These are phyloP conservation scores for Actinomucor elegans DNA, from an alignment of 371 early-diverging fungal species.

Conservation along the genomic window DNA sequence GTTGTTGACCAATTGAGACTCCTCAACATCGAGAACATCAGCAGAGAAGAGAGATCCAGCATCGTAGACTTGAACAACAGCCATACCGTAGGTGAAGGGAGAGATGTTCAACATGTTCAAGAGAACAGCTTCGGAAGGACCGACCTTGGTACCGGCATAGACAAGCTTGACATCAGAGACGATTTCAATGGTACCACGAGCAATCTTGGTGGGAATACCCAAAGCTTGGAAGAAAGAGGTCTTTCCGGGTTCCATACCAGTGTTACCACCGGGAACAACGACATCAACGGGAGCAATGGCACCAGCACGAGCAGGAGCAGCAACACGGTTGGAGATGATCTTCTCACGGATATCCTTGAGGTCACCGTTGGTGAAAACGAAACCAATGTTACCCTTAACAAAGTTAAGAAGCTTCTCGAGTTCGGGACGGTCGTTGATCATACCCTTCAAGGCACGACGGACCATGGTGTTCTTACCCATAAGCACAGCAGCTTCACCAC, in stretches of 20 bases:
- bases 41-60: constrained; percentile 92
- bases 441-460: constrained; percentile 90
- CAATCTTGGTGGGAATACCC: constrained; percentile 99
- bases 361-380: constrained; percentile 99
- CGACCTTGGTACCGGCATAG: constrained; percentile 92
- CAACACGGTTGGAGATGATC: constrained; percentile 93
- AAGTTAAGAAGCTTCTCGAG: constrained; percentile 85
- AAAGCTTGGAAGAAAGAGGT: constrained; percentile 99
- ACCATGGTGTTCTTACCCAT: constrained; percentile 99
- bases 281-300: constrained; percentile 98
- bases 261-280: constrained; percentile 96
- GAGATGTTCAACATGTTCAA: constrained; percentile 99
- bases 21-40: constrained; percentile 92
- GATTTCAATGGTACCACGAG: constrained; percentile 99
- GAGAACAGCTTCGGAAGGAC: constrained; percentile 98
- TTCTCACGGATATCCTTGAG: constrained; percentile 93
- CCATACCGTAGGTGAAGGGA: constrained; percentile 99
- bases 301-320: constrained; percentile 98
- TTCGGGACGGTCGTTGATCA: constrained; percentile 80
- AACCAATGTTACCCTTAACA: constrained; percentile 97
- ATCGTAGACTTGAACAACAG: constrained; percentile 93
- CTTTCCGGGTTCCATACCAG: constrained; percentile 99
- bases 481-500: constrained; percentile 92
- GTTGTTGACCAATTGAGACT: constrained; percentile 78
- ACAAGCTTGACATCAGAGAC: constrained; percentile 95